A percentile compares a stretch with the other conserved stretches of the same genome.
Conservation (phyloP, 2,329 filamentous ascomycete genomes). For the Clarireedia hainanense region DNA sequence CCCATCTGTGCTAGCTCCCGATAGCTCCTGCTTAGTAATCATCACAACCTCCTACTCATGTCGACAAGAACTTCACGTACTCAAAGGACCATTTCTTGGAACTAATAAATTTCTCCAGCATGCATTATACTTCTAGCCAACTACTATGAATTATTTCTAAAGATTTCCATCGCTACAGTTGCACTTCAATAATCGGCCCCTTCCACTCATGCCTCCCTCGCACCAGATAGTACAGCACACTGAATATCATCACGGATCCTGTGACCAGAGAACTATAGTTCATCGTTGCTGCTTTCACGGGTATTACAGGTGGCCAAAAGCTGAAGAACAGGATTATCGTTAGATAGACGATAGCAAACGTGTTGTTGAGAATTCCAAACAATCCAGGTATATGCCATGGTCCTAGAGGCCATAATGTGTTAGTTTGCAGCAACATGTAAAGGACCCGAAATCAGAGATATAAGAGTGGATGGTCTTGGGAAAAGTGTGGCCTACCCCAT, state of each 20-base stretch:
- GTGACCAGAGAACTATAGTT: constrained; percentile 31
- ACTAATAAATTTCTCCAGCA: too few relatives aligned
- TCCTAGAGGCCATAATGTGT: not conserved
- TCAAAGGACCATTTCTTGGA: too few relatives aligned
- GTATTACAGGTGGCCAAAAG: constrained; percentile 37
- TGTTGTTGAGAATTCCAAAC: constrained; percentile 35
- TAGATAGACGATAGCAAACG: constrained; percentile 35
- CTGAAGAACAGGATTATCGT: constrained; percentile 33
- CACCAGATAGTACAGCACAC: constrained; percentile 5
- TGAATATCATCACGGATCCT: constrained; percentile 7
- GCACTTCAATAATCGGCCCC: not conserved
- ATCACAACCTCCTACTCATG: too few relatives aligned
- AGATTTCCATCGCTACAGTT: not conserved
- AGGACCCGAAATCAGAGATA: not conserved
- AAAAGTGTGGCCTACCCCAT: not conserved
- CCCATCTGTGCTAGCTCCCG: too few relatives aligned
- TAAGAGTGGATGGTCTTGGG: too few relatives aligned
- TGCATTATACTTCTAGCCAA: too few relatives aligned
- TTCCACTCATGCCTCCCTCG: not conserved
- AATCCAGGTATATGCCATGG: constrained; percentile 24
- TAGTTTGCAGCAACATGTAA: not conserved
- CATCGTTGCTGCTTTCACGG: constrained; percentile 35
- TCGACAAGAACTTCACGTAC: too few relatives aligned
- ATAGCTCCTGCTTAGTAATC: too few relatives aligned
- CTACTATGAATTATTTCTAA: too few relatives aligned